These are phyloP conservation scores for Lipomyces spencermartinsiae DNA, from an alignment of 805 yeast genomes.

Conservation along the genomic window DNA sequence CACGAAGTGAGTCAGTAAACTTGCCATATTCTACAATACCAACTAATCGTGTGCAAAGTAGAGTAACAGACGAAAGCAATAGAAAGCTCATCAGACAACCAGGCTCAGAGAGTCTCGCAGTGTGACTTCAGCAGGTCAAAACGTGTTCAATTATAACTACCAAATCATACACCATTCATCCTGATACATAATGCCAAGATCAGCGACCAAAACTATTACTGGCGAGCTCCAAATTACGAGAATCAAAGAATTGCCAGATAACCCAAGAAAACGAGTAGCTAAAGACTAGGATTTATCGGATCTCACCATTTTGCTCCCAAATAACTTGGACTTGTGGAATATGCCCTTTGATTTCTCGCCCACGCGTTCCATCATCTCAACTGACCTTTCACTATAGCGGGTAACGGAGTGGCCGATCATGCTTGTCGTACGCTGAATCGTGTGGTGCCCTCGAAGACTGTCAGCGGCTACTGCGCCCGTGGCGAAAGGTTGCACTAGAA, in stretches of 20 bases:
- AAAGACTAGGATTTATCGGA: slow-evolving; percentile 16
- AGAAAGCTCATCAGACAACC: neutral
- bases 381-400: slow-evolving; percentile 24
- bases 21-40: neutral
- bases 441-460: neutral
- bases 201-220: neutral
- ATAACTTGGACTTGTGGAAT: slow-evolving; percentile 16
- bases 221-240: neutral
- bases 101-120: neutral
- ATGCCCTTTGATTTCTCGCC: slow-evolving; percentile 31
- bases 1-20: neutral
- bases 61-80: neutral
- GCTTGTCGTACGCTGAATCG: slow-evolving; percentile 29
- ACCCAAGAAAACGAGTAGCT: neutral
- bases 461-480: neutral
- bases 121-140: neutral
- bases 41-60: neutral
- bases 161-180: neutral
- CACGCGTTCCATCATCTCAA: slow-evolving; percentile 31
- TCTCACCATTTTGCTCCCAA: slow-evolving; percentile 24
- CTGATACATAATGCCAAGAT: neutral
- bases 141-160: neutral
- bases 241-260: neutral
- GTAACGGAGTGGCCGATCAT: slow-evolving; percentile 29
- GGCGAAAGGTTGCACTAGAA: slow-evolving; percentile 20